Evolutionary conservation across 768 basidiomycete species (phyloP).

Genomic region (Fomitopsis serialis): DNA sequence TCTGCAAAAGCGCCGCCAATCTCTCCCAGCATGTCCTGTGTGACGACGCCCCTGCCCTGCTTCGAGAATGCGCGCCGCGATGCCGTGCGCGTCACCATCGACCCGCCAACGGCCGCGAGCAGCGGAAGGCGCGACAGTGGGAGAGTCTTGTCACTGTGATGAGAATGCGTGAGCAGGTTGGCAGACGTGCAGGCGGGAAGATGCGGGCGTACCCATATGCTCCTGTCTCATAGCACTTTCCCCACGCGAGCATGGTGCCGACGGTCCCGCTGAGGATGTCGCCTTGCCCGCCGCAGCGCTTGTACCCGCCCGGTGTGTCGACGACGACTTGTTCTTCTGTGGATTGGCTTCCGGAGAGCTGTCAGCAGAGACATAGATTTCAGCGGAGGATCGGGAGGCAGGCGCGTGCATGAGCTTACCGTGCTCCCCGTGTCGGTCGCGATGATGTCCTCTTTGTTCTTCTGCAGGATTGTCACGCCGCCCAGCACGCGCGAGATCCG

Average conservation of each 20-base stretch:
- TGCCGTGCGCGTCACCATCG: conserved; percentile 82
- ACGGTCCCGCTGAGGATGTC: conserved; percentile 88
- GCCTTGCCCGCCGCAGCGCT: conserved; percentile 94
- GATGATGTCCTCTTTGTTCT: conserved; percentile 80
- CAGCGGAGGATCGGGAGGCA: conserved; percentile 4
- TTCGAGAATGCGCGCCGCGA: conserved; percentile 72
- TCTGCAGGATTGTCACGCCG: conserved; percentile 87
- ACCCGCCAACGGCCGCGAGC: conserved; percentile 80
- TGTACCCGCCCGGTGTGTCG: conserved; percentile 73
- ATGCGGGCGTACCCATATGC: conserved; percentile 55
- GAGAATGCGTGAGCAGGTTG: conserved; percentile 1
- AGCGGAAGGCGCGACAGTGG: conserved; percentile 69
- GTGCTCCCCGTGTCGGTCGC: conserved; percentile 60
- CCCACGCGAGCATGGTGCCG: conserved; percentile 92
- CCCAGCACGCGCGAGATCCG: conserved; percentile 71
- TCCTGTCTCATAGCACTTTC: conserved; percentile 85
- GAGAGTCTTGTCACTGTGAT: conserved; percentile 44
- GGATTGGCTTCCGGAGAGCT: conserved; percentile 15
- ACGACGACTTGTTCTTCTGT: conserved; percentile 58
- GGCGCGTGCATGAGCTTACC: background rate
- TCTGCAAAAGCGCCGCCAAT: conserved; percentile 24
- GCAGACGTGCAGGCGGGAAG: background rate
- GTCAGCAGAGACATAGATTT: background rate
- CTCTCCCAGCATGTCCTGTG: conserved; percentile 24
- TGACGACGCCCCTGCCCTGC: conserved; percentile 53